Percentiles rank a stretch among this genome's conserved stretches.
These are phyloP conservation scores for Vigna angularis DNA, from an alignment of 306 rosid species.

Conservation along the genomic window DNA sequence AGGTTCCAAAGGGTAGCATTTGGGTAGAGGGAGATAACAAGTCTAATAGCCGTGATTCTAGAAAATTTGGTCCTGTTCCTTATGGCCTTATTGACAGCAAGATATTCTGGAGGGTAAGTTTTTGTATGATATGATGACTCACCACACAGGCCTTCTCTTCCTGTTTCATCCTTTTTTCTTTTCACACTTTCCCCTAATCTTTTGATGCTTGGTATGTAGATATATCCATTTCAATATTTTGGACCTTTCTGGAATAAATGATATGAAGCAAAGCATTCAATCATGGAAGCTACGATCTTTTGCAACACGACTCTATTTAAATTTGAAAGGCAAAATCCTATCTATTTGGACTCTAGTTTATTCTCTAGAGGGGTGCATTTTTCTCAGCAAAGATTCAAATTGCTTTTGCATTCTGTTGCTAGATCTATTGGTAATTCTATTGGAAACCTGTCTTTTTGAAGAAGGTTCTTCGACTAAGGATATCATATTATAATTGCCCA, in stretches of 20 bases:
- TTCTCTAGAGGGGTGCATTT: not conserved
- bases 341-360: not conserved
- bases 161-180: not conserved
- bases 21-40: constrained; percentile 85
- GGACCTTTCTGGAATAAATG: constrained; percentile 61
- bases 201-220: constrained; percentile 49
- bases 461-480: too few species aligned
- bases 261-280: constrained; percentile 41
- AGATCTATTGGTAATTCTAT: not conserved
- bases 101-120: constrained; percentile 73
- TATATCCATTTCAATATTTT: constrained; percentile 65
- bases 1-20: constrained; percentile 83
- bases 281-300: constrained; percentile 45
- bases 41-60: constrained; percentile 64
- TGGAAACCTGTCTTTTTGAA: too few species aligned
- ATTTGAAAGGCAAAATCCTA: not conserved
- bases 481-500: too few species aligned
- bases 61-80: constrained; percentile 76
- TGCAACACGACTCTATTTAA: not conserved
- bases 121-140: not conserved
- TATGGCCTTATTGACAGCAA: constrained; percentile 68
- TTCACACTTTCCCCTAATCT: not conserved
- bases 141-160: not conserved
- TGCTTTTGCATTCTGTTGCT: not conserved
- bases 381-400: constrained; percentile 9